Evolutionary conservation across 2,329 filamentous ascomycete species (phyloP), one percentile per base, ranked within the genome.

Genomic region (Alternaria gansuensis): DNA sequence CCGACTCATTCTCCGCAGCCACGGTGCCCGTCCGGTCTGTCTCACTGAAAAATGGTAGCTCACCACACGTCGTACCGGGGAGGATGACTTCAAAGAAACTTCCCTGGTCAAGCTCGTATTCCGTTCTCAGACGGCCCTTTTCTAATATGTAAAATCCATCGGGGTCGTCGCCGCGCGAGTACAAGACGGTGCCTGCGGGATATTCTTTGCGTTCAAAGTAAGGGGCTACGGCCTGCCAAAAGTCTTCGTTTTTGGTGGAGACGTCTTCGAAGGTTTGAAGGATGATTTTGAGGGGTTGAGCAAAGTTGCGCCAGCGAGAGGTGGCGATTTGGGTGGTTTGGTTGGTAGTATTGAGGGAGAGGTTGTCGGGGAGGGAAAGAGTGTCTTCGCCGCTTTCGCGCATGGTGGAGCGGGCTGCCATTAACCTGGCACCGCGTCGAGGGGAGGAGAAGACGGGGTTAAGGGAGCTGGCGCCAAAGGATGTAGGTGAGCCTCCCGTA

Each of bases 211-310:
- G 86, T 37, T 82, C 79, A 73, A 99, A 97, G 79, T 90, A 98
- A 0, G 85, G 82, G 4, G 87, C 87, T 0, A 88, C 89, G 1
- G 87, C 87, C 77, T 93, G 94, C 95, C 95, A 99, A 75, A 98
- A 98, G 77, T 97, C 93, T 76, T 97, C 93, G 72, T 94, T 95
- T 76, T 91, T 88, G 51, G 87, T 82, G 51, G 91, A 96, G 11
- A 97, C 82, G 43, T 92, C 91, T 73, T 95, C 90, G 80, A 99
- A 98, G n/a, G 95, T 92, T 75, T 97, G 94, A 24, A 99, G 84
- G 77, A 99, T 92, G 45, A 99, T 87, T 1, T 92, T 90, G 7
- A 98, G 85, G 0, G 95, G 95, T 74, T 97, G 93, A 65, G 91
- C 91, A 76, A 97, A 96, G 67, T 88, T 87, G 70, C 90, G 88